These are phyloP conservation scores for Neckera pumila DNA, from an alignment of 225 moss, liverwort and hornwort species.

Conservation along the genomic window DNA sequence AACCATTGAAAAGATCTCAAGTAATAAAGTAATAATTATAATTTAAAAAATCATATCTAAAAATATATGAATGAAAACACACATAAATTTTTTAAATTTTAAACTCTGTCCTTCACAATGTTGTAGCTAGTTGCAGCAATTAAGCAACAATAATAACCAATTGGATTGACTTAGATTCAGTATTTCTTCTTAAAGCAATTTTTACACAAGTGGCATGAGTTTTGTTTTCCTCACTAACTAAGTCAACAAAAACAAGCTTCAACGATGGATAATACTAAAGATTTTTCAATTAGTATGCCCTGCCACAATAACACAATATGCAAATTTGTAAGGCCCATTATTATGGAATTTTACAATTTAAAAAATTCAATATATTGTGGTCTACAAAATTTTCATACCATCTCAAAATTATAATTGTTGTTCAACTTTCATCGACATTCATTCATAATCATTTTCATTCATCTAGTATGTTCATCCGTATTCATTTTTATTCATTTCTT, in stretches of 20 bases:
- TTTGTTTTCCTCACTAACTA: background rate
- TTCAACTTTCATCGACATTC: background rate
- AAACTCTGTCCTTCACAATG: background rate
- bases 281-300: background rate
- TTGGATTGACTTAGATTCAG: background rate
- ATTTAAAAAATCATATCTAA: background rate
- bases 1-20: background rate
- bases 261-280: background rate
- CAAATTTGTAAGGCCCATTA: background rate
- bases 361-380: background rate
- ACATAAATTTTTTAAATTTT: background rate
- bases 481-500: background rate
- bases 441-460: background rate
- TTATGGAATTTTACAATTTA: background rate
- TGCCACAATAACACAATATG: fast-evolving
- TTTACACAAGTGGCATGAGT: background rate
- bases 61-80: background rate
- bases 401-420: background rate
- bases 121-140: background rate
- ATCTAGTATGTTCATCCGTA: too few species aligned
- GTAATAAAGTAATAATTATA: too few species aligned
- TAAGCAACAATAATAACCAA: background rate
- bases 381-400: background rate
- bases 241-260: background rate
- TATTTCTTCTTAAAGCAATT: background rate